phyloP scores from a whole-genome alignment of 2,329 filamentous ascomycete species.

The Chaetomiaceae sp. region DNA sequence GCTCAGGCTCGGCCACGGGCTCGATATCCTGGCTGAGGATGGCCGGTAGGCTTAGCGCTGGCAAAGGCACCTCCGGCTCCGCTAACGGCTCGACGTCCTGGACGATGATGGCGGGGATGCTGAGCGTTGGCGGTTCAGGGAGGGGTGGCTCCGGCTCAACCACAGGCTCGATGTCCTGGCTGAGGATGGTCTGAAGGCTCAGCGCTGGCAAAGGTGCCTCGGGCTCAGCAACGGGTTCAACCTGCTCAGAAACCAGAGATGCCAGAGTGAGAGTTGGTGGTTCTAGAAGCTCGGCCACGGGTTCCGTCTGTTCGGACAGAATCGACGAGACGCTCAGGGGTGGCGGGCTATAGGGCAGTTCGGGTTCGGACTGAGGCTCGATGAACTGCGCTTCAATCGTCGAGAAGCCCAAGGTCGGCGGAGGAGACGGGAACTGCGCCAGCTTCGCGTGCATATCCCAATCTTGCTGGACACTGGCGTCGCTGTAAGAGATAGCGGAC shows the following conservation, averaged over 20 bases:
- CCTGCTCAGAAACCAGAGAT: slow-evolving; percentile 15
- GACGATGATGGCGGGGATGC: slow-evolving; percentile 7
- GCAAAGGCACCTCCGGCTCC: slow-evolving; percentile 14
- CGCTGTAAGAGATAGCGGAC: slow-evolving; percentile 49
- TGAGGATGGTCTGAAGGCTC: slow-evolving; percentile 15
- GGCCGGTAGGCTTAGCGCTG: slow-evolving; percentile 18
- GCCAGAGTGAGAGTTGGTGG: slow-evolving; percentile 13
- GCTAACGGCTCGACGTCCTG: slow-evolving; percentile 21
- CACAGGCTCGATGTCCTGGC: slow-evolving; percentile 23
- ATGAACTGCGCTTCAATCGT: slow-evolving; percentile 42
- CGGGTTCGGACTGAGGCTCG: slow-evolving; percentile 39
- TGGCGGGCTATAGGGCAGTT: slow-evolving; percentile 21
- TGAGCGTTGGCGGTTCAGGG: slow-evolving; percentile 10
- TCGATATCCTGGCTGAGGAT: slow-evolving; percentile 22
- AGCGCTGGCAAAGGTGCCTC: slow-evolving; percentile 14
- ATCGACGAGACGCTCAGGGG: slow-evolving; percentile 32
- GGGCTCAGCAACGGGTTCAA: slow-evolving; percentile 22
- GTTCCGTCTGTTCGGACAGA: slow-evolving; percentile 23
- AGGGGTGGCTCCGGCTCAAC: slow-evolving; percentile 18
- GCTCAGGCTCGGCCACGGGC: slow-evolving; percentile 21
- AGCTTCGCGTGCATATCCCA: slow-evolving; percentile 48
- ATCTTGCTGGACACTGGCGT: slow-evolving; percentile 50
- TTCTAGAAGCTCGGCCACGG: slow-evolving; percentile 10
- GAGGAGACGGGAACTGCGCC: slow-evolving; percentile 47
- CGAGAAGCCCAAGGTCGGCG: slow-evolving; percentile 41